A percentile compares a stretch with the other conserved stretches of the same genome.
phyloP scores from a whole-genome alignment of 768 basidiomycete species.

The Psilocybe azurescens region DNA sequence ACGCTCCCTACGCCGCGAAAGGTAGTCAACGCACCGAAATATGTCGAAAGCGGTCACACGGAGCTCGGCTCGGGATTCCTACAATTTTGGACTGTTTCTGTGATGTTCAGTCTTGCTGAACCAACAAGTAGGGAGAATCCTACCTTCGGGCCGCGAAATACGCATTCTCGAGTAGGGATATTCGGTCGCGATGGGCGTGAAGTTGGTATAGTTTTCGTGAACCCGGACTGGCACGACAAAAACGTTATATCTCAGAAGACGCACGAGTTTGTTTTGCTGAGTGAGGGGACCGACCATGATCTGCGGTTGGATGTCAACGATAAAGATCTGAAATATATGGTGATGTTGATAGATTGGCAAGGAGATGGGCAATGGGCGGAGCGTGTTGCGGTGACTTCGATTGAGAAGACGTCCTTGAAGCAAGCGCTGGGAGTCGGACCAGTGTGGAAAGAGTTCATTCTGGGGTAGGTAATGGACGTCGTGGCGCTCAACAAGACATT shows the following conservation, averaged over 20 bases:
- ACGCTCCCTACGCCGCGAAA: slow-evolving; percentile 2
- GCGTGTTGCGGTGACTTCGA: slow-evolving; percentile 15
- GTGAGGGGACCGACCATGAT: slow-evolving; percentile 8
- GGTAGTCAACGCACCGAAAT: slow-evolving; percentile 7
- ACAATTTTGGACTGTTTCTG: slow-evolving; percentile 18
- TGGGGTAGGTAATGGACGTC: slow-evolving; percentile 3
- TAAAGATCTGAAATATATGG: slow-evolving; percentile 5
- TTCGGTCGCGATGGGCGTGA: slow-evolving; percentile 10
- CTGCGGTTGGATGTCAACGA: background rate
- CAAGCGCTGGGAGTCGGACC: slow-evolving; percentile 13
- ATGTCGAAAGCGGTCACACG: slow-evolving; percentile 1
- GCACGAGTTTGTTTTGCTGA: slow-evolving; percentile 17
- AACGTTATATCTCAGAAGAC: background rate
- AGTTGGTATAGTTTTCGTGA: slow-evolving; percentile 10
- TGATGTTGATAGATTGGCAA: slow-evolving; percentile 18
- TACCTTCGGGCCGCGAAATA: background rate
- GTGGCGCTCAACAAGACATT: too few relatives aligned
- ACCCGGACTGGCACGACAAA: slow-evolving; percentile 7
- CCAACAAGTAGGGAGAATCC: background rate
- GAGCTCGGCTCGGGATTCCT: slow-evolving; percentile 14
- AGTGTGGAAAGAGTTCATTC: slow-evolving; percentile 19
- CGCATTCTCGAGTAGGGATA: slow-evolving; percentile 7
- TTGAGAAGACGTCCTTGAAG: slow-evolving; percentile 4
- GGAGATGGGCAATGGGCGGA: slow-evolving; percentile 15
- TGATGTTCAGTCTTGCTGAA: slow-evolving; percentile 4